These are phyloP conservation scores for Aphanomyces cochlioides DNA, from an alignment of 352 stramenopile genomes.

Conservation along the genomic window DNA sequence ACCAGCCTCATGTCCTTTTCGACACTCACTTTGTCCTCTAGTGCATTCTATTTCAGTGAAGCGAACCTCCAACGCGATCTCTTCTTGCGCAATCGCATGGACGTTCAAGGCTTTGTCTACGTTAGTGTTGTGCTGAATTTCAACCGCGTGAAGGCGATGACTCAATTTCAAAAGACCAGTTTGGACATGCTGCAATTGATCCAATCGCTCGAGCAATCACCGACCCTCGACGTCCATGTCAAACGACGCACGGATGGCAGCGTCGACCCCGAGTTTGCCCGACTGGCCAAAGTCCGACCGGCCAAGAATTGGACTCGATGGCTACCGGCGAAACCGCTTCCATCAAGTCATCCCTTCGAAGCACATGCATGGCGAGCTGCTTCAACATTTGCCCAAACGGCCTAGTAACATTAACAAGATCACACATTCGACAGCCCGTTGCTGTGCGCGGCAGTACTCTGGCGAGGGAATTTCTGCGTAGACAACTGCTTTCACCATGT, in stretches of 20 bases:
- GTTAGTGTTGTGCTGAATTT: slow-evolving; percentile 29
- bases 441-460: background rate
- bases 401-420: slow-evolving; percentile 12
- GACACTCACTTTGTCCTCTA: slow-evolving; percentile 12
- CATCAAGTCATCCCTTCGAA: slow-evolving; percentile 26
- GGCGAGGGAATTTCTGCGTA: background rate
- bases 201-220: slow-evolving; percentile 1
- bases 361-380: slow-evolving; percentile 10
- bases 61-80: slow-evolving; percentile 25
- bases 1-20: background rate
- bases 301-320: background rate
- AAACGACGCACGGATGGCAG: slow-evolving; percentile 4
- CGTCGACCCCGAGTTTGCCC: slow-evolving; percentile 23
- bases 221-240: background rate
- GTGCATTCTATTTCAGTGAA: slow-evolving; percentile 31
- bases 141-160: slow-evolving; percentile 29
- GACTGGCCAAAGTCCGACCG: slow-evolving; percentile 22
- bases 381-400: slow-evolving; percentile 10
- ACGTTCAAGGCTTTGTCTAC: slow-evolving; percentile 31
- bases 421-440: background rate
- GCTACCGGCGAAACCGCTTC: slow-evolving; percentile 25
- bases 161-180: background rate
- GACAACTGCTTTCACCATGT: slow-evolving; percentile 13
- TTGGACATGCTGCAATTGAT: slow-evolving; percentile 8
- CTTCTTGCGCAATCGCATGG: slow-evolving; percentile 31